These are phyloP conservation scores for Monilinia laxa DNA, from an alignment of 2,329 filamentous ascomycete species.

Conservation along the genomic window DNA sequence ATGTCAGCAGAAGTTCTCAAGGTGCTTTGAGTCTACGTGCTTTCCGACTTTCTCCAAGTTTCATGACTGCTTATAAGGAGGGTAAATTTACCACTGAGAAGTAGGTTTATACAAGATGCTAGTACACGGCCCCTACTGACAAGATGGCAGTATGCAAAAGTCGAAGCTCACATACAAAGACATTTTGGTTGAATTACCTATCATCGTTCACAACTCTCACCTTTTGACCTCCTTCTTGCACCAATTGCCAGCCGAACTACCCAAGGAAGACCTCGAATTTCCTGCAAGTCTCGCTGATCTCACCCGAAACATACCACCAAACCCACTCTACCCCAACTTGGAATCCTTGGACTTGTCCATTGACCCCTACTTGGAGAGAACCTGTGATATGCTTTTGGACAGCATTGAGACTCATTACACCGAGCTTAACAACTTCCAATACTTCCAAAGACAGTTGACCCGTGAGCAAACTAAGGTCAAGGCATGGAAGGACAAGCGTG, in stretches of 20 bases:
- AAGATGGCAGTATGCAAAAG: conserved; percentile 73
- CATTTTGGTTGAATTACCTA: conserved; percentile 85
- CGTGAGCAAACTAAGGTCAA: conserved; percentile 96
- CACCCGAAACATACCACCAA: conserved; percentile 59
- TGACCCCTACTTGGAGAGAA: conserved; percentile 98
- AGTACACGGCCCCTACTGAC: conserved; percentile 24
- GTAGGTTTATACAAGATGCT: conserved; percentile 53
- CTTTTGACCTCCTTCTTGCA: conserved; percentile 93
- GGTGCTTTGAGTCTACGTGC: conserved; percentile 86
- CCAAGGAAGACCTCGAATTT: conserved; percentile 67
- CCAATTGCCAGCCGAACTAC: conserved; percentile 72
- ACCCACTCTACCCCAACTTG: conserved; percentile 80
- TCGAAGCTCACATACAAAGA: conserved; percentile 91
- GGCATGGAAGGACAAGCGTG: conserved; percentile 94
- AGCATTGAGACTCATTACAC: conserved; percentile 98
- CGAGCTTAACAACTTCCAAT: conserved; percentile 98
- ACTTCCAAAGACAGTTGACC: conserved; percentile 89
- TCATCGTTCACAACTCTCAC: conserved; percentile 94
- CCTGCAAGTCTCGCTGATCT: conserved; percentile 79
- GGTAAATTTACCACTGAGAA: conserved; percentile 93
- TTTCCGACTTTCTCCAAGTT: conserved; percentile 82
- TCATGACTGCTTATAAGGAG: conserved; percentile 93
- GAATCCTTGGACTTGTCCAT: conserved; percentile 86
- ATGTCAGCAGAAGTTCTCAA: conserved; percentile 92
- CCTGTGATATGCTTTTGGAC: conserved; percentile 91